Conservation (phyloP, 371 early-diverging fungal genomes). For the Rhizopus delemar region DNA sequence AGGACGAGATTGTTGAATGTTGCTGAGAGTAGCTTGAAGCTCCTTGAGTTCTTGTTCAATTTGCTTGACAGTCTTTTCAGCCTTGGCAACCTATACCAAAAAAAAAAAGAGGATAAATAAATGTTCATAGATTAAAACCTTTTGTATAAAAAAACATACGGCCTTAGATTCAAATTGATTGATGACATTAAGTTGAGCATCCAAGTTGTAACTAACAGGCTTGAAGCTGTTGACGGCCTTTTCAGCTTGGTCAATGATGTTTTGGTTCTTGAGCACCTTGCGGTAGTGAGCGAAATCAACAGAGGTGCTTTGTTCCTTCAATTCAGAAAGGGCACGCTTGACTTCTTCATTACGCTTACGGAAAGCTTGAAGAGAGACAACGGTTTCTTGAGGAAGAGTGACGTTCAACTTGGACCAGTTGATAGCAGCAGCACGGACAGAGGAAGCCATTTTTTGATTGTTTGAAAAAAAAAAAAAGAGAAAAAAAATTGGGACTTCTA, state of each 20-base stretch:
- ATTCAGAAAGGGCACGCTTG: conserved; percentile 76
- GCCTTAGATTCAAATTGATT: conserved; percentile 88
- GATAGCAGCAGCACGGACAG: conserved; percentile 69
- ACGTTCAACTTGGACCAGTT: conserved; percentile 89
- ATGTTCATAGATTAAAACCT: too few species aligned
- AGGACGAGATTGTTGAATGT: conserved; percentile 94
- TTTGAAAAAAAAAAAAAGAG: conserved; percentile 17
- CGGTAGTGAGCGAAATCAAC: conserved; percentile 91
- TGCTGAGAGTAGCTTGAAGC: conserved; percentile 84
- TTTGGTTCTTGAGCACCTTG: conserved; percentile 83
- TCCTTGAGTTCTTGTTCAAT: conserved; percentile 85
- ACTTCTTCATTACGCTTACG: conserved; percentile 94
- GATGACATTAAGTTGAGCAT: conserved; percentile 85
- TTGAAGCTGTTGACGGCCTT: conserved; percentile 79
- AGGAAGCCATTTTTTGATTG: conserved; percentile 25
- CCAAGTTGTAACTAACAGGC: conserved; percentile 82
- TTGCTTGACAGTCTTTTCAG: conserved; percentile 82
- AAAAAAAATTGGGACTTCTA: neutral
- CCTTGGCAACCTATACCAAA: conserved; percentile 71
- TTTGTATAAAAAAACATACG: conserved; percentile 41
- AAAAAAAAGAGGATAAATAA: too few species aligned
- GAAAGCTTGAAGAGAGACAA: conserved; percentile 84
- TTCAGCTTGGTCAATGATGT: conserved; percentile 87
- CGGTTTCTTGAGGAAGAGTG: conserved; percentile 88
- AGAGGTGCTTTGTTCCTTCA: conserved; percentile 78